Conservation (phyloP, 2,329 filamentous ascomycete species). For the Sarocladiaceae sp. region DNA sequence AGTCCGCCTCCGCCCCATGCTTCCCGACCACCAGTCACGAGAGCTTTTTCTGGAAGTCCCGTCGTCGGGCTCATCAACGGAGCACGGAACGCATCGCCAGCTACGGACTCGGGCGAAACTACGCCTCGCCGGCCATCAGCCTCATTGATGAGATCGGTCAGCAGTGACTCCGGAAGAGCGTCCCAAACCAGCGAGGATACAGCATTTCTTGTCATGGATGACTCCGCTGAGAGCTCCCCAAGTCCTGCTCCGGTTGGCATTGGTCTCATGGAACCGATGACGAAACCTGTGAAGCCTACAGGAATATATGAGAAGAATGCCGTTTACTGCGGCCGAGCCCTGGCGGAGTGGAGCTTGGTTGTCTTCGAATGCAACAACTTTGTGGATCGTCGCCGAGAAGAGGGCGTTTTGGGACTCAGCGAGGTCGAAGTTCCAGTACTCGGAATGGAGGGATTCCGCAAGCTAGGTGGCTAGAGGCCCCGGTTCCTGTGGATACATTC, state of each 20-base stretch:
- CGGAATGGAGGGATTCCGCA: constrained; percentile 35
- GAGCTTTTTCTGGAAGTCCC: constrained; percentile 40
- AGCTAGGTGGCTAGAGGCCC: constrained; percentile 21
- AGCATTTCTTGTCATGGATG: constrained; percentile 1
- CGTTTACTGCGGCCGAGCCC: constrained; percentile 63
- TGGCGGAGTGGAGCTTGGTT: constrained; percentile 73
- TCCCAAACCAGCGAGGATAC: constrained; percentile 16
- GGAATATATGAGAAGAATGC: constrained; percentile 39
- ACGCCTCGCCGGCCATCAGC: constrained; percentile 16
- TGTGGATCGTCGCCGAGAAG: constrained; percentile 66
- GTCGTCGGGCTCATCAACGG: constrained; percentile 41
- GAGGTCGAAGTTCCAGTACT: constrained; percentile 55
- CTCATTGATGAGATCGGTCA: constrained; percentile 16
- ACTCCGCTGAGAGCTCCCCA: not conserved
- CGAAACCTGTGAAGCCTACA: constrained; percentile 39
- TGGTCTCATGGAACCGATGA: constrained; percentile 18
- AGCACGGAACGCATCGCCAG: constrained; percentile 42
- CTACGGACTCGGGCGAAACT: constrained; percentile 25
- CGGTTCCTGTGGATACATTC: constrained; percentile 7
- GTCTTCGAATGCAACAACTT: constrained; percentile 77
- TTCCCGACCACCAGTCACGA: constrained; percentile 35
- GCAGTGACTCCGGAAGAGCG: constrained; percentile 8
- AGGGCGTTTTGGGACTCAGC: constrained; percentile 60
- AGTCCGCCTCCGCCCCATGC: constrained; percentile 31
- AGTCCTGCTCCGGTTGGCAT: not conserved